phyloP scores from a whole-genome alignment of 352 stramenopile genomes.

The Globisporangium takayamanum region DNA sequence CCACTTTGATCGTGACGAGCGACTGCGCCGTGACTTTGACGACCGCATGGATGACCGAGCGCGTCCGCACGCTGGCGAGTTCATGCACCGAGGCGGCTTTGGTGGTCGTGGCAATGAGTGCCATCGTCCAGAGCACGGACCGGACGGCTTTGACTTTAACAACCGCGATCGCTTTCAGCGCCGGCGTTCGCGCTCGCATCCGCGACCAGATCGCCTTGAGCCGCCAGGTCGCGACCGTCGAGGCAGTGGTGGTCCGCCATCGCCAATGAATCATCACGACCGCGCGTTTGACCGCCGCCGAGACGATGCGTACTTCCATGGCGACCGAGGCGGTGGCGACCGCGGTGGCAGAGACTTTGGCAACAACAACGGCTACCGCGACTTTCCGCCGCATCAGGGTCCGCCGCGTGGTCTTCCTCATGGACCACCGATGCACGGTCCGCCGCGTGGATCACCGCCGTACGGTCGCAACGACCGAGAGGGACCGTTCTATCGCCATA shows the following conservation, averaged over 20 bases:
- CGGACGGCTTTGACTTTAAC: not conserved
- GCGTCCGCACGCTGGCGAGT: not conserved
- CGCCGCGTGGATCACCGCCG: not conserved
- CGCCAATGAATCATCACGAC: not conserved
- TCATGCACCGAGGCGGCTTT: not conserved
- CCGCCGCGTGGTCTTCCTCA: not conserved
- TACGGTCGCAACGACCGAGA: conserved; percentile 2
- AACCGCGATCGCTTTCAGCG: not conserved
- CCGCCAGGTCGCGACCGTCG: not conserved
- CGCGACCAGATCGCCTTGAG: not conserved
- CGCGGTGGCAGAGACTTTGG: not conserved
- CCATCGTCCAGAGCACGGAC: too few relatives aligned
- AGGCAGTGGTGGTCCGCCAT: not conserved
- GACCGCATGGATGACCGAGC: not conserved
- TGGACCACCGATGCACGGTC: not conserved
- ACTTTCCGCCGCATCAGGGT: not conserved
- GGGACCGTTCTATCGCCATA: conserved; percentile 2
- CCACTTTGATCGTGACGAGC: not conserved
- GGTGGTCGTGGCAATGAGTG: not conserved
- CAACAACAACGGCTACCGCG: not conserved
- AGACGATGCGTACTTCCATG: conserved; percentile 2
- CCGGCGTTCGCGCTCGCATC: not conserved
- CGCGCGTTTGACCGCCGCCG: conserved; percentile 6
- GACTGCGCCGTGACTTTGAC: not conserved
- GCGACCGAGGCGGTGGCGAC: not conserved